phyloP scores from a whole-genome alignment of 2,329 filamentous ascomycete genomes.

The Colletotrichum orchidophilum region DNA sequence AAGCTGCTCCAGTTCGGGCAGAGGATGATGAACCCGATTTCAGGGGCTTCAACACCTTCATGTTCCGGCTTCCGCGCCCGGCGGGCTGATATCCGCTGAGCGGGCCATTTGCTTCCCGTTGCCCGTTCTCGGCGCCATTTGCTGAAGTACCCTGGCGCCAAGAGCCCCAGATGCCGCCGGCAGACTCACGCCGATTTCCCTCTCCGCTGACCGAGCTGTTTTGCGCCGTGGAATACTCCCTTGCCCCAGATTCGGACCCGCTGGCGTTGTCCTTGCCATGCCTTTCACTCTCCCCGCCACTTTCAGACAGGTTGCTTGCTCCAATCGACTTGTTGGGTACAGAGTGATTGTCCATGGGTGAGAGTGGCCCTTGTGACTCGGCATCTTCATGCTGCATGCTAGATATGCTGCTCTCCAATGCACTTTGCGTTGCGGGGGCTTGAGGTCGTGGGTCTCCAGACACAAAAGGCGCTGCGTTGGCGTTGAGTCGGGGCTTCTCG shows the following conservation, averaged over 20 bases:
- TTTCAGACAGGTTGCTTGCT: constrained; percentile 52
- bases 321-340: constrained; percentile 45
- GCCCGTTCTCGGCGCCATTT: constrained; percentile 60
- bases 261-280: constrained; percentile 36
- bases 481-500: constrained; percentile 68
- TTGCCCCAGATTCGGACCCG: constrained; percentile 25
- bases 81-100: constrained; percentile 77
- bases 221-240: neutral
- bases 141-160: constrained; percentile 70
- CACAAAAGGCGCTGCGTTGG: constrained; percentile 55
- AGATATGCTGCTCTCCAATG: constrained; percentile 35
- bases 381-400: constrained; percentile 42
- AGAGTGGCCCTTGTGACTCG: constrained; percentile 42
- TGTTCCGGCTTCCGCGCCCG: constrained; percentile 70
- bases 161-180: constrained; percentile 73
- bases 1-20: constrained; percentile 58
- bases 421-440: constrained; percentile 32
- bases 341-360: constrained; percentile 47
- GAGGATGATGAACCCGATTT: constrained; percentile 66
- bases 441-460: constrained; percentile 46
- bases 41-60: constrained; percentile 89
- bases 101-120: constrained; percentile 60
- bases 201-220: constrained; percentile 29
- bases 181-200: constrained; percentile 52
- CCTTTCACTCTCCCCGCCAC: constrained; percentile 55